Conservation (phyloP, 2,329 filamentous ascomycete genomes). For the Balansia obtecta region DNA sequence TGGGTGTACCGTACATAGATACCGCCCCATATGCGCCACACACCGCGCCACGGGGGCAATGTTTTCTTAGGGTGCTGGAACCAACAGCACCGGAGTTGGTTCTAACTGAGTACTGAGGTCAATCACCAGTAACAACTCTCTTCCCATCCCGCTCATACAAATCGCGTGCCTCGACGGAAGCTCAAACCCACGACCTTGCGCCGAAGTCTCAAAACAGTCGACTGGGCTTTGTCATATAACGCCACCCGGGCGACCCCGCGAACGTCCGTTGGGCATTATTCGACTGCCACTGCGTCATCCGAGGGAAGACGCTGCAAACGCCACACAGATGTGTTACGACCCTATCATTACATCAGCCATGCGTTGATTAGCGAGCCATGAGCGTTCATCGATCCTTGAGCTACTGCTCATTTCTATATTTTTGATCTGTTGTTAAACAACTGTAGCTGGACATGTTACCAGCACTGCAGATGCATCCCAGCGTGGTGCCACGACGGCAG, state of each 20-base stretch:
- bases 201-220: background rate
- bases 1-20: too few species aligned
- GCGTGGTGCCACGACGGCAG: slow-evolving; percentile 32
- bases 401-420: slow-evolving; percentile 10
- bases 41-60: background rate
- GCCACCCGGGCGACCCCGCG: background rate
- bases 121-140: background rate
- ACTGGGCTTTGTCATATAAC: background rate
- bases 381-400: slow-evolving; percentile 19
- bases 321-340: slow-evolving; percentile 29
- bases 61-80: background rate
- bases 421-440: background rate
- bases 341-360: slow-evolving; percentile 22
- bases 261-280: background rate
- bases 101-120: background rate
- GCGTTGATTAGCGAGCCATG: slow-evolving; percentile 32
- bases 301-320: slow-evolving; percentile 12
- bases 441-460: slow-evolving; percentile 30
- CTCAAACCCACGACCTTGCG: background rate
- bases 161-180: background rate
- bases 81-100: background rate
- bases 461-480: slow-evolving; percentile 38
- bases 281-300: slow-evolving; percentile 2
- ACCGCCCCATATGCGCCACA: background rate
- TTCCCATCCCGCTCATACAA: background rate